Percentiles rank a stretch among this genome's conserved stretches.
Conservation (phyloP, 1,139 yeast genomes). For the Debaryomyces psychrophilus region DNA sequence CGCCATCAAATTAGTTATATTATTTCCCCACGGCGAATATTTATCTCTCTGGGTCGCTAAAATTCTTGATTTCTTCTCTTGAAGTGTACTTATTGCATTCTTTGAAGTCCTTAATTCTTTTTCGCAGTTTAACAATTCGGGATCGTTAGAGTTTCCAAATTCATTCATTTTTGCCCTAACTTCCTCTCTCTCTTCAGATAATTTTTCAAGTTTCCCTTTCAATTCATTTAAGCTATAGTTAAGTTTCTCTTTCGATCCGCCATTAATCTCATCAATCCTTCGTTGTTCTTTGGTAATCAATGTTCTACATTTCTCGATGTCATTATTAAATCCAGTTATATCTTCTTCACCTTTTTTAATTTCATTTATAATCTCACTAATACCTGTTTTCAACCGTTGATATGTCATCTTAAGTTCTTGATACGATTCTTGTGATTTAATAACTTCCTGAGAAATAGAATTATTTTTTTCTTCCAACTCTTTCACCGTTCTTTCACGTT, state of each 20-base stretch:
- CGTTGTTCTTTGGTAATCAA: slow-evolving; percentile 22
- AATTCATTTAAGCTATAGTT: slow-evolving; percentile 19
- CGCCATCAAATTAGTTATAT: slow-evolving; percentile 42
- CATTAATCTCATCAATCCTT: slow-evolving; percentile 41
- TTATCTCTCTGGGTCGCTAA: slow-evolving; percentile 29
- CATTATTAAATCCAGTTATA: slow-evolving; percentile 21
- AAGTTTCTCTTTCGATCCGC: slow-evolving; percentile 41
- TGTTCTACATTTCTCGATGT: slow-evolving; percentile 26
- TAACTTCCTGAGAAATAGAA: slow-evolving; percentile 18
- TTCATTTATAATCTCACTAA: slow-evolving; percentile 14
- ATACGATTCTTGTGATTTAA: slow-evolving; percentile 10
- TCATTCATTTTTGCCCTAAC: slow-evolving; percentile 9
- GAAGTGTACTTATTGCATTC: slow-evolving; percentile 16
- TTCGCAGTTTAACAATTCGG: slow-evolving; percentile 15
- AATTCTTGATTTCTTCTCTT: slow-evolving; percentile 20
- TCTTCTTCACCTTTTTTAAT: slow-evolving; percentile 18
- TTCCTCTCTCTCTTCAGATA: slow-evolving; percentile 17
- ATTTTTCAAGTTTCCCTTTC: slow-evolving; percentile 17
- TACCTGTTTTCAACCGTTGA: slow-evolving; percentile 13
- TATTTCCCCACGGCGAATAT: slow-evolving; percentile 52
- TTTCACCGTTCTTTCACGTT: slow-evolving; percentile 23
- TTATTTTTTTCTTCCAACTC: slow-evolving; percentile 24
- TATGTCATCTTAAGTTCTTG: slow-evolving; percentile 9
- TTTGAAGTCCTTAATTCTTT: slow-evolving; percentile 10
- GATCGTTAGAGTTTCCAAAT: slow-evolving; percentile 8